Evolutionary conservation across 176 grass and related monocot species (phyloP).

Genomic region (Ensete ventricosum): DNA sequence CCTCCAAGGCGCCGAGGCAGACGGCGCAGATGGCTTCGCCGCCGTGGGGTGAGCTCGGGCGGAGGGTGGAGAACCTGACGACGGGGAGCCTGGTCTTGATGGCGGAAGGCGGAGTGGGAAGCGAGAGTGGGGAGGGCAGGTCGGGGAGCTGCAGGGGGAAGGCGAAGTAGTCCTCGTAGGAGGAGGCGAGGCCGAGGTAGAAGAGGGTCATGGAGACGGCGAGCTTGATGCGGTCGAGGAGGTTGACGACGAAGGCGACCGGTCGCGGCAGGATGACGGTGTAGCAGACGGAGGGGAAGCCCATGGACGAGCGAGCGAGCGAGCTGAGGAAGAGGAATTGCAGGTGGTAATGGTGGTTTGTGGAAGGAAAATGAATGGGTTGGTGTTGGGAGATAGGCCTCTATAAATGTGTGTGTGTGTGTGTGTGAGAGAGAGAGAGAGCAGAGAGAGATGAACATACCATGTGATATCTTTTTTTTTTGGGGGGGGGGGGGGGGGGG

Average conservation of each 20-base stretch:
- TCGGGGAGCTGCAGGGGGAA: not conserved
- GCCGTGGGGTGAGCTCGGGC: not conserved
- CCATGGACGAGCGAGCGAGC: not conserved
- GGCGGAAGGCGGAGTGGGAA: not conserved
- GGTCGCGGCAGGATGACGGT: conserved; percentile 22
- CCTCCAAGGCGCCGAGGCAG: conserved; percentile 7
- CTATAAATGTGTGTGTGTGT: not conserved
- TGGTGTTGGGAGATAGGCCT: not conserved
- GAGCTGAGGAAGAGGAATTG: no score
- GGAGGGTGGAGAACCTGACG: conserved; percentile 3
- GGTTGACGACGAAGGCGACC: conserved; percentile 15
- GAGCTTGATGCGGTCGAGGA: conserved; percentile 18
- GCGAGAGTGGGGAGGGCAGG: not conserved
- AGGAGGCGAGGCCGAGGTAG: conserved; percentile 4
- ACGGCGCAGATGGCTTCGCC: conserved; percentile 2
- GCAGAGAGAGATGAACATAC: not conserved
- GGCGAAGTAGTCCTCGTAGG: not conserved
- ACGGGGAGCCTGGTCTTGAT: conserved; percentile 19
- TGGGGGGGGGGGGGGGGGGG: no score
- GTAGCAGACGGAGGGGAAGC: conserved; percentile 22
- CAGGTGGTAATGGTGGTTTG: not conserved
- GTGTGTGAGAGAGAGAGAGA: not conserved
- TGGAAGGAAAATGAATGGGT: not conserved
- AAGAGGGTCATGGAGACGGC: not conserved
- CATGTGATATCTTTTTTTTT: no score